Percentiles rank a stretch among this genome's conserved stretches.
These are phyloP conservation scores for Pseudotsuga menziesii DNA, from an alignment of 75 land plant genomes.

Conservation along the genomic window DNA sequence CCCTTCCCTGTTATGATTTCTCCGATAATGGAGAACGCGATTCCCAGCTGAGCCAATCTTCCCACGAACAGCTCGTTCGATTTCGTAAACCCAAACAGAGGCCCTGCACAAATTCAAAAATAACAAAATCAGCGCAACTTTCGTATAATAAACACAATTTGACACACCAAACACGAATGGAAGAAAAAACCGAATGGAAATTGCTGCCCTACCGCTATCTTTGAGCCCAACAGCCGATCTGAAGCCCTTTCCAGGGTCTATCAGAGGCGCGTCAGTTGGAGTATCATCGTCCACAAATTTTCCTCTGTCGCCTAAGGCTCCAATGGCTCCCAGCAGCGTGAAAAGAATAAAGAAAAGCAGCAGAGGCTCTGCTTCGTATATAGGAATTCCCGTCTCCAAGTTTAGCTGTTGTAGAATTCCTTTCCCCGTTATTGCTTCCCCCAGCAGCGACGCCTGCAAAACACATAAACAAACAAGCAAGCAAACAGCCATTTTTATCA, in stretches of 20 bases:
- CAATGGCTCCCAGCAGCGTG: constrained; percentile 90
- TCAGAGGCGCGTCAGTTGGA: constrained; percentile 60
- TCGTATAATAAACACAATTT: not conserved
- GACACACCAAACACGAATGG: not conserved
- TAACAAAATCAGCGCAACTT: not conserved
- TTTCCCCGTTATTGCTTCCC: constrained; percentile 90
- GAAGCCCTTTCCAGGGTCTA: constrained; percentile 77
- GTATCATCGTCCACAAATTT: constrained; percentile 69
- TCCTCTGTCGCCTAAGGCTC: constrained; percentile 94
- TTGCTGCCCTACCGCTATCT: constrained; percentile 57
- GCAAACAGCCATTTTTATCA: too few species aligned
- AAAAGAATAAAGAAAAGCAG: constrained; percentile 90
- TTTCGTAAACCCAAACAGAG: constrained; percentile 92
- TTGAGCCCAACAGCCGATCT: constrained; percentile 72
- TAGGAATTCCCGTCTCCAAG: constrained; percentile 92
- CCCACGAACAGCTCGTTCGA: constrained; percentile 95
- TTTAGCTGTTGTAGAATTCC: constrained; percentile 86
- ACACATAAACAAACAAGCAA: not conserved
- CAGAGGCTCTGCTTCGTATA: constrained; percentile 86
- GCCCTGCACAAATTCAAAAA: constrained; percentile 40
- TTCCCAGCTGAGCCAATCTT: constrained; percentile 89
- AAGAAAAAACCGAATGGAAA: too few species aligned
- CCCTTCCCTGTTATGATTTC: constrained; percentile 95
- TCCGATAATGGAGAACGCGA: constrained; percentile 93
- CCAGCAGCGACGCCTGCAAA: constrained; percentile 57